Evolutionary conservation across 2,329 filamentous ascomycete genomes (phyloP).

Genomic region (Beauveria sp.): DNA sequence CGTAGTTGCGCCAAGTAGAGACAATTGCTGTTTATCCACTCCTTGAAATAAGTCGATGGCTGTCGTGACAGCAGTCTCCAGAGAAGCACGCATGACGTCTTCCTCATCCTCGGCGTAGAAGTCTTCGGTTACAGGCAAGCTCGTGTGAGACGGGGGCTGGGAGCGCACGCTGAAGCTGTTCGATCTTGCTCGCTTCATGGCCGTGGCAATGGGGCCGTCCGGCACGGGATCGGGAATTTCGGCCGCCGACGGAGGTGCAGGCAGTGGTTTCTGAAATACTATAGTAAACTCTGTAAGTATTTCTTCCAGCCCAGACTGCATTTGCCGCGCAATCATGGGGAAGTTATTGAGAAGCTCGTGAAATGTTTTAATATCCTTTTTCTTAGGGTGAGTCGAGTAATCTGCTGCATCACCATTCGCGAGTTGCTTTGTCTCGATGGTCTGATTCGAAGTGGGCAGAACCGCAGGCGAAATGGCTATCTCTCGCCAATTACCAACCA

Average conservation of each 20-base stretch:
- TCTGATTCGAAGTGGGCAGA: conserved; percentile 37
- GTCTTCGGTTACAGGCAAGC: conserved; percentile 47
- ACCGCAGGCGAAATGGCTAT: conserved; percentile 62
- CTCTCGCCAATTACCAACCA: conserved; percentile 77
- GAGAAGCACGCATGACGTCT: conserved; percentile 75
- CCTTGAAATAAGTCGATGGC: conserved; percentile 94
- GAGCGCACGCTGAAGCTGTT: conserved; percentile 35
- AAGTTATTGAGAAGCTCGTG: conserved; percentile 85
- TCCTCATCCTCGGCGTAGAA: conserved; percentile 85
- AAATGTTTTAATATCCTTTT: conserved; percentile 89
- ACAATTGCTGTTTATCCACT: conserved; percentile 92
- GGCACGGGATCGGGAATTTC: conserved; percentile 52
- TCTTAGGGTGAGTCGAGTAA: conserved; percentile 39
- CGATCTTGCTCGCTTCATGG: conserved; percentile 48
- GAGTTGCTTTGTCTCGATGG: conserved; percentile 28
- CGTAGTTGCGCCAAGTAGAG: conserved; percentile 82
- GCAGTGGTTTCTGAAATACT: conserved; percentile 77
- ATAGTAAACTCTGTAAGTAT: conserved; percentile 83
- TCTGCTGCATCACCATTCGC: conserved; percentile 34
- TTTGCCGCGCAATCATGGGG: conserved; percentile 90
- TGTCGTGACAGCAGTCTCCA: conserved; percentile 86
- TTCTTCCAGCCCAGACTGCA: conserved; percentile 85
- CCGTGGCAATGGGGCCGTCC: conserved; percentile 47
- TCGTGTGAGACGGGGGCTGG: conserved; percentile 14
- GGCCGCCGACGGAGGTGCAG: conserved; percentile 59